These are phyloP conservation scores for Nepenthes gracilis DNA, from an alignment of 148 eudicot genomes.

Conservation along the genomic window DNA sequence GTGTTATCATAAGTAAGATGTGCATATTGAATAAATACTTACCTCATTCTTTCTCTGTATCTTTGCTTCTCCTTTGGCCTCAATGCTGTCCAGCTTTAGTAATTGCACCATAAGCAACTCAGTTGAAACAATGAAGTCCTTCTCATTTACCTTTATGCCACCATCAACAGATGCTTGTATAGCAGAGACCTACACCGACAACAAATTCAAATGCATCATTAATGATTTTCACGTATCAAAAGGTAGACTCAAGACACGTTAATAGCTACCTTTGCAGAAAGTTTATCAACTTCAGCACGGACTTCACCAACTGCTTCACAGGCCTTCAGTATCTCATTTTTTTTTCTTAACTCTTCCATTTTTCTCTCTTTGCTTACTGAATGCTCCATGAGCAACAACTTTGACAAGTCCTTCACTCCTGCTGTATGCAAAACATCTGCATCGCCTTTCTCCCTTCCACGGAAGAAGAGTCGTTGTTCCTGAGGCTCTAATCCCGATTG, in stretches of 20 bases:
- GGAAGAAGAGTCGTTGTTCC: conserved; percentile 56
- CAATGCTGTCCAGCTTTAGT: conserved; percentile 70
- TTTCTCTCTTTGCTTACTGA: conserved; percentile 29
- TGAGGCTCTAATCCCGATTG: conserved; percentile 50
- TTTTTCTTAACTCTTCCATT: conserved; percentile 37
- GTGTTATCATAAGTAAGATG: background rate
- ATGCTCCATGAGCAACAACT: conserved; percentile 62
- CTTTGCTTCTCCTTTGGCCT: conserved; percentile 81
- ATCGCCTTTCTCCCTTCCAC: conserved; percentile 77
- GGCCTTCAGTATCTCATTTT: conserved; percentile 33
- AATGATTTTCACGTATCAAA: conserved; percentile 1
- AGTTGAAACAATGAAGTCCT: conserved; percentile 39
- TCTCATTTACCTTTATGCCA: conserved; percentile 58
- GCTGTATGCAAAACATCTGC: conserved; percentile 40
- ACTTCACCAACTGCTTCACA: conserved; percentile 55
- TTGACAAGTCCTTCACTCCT: conserved; percentile 71
- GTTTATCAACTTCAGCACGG: conserved; percentile 59
- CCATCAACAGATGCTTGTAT: conserved; percentile 39
- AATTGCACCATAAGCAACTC: conserved; percentile 86
- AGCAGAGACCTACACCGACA: conserved; percentile 41
- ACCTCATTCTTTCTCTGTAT: conserved; percentile 69
- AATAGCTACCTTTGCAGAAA: conserved; percentile 49
- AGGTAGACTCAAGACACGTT: background rate
- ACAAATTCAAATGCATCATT: conserved; percentile 3
- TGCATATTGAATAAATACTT: background rate